Conservation (phyloP, 2,329 filamentous ascomycete species). For the Hypoxylon sp. region DNA sequence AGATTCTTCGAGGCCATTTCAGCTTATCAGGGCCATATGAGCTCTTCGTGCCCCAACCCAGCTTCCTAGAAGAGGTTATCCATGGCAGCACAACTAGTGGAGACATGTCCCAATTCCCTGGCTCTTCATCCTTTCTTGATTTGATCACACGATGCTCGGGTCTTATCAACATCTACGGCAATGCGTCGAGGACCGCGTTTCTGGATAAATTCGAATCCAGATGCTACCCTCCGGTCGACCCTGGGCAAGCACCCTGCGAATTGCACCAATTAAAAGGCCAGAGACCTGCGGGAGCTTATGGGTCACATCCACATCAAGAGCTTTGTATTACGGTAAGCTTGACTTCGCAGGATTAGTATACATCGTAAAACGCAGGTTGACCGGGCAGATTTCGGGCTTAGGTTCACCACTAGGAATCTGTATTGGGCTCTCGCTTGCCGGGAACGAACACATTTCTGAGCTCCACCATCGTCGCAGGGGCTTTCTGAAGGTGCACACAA, state of each 20-base stretch:
- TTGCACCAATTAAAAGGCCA: slow-evolving; percentile 24
- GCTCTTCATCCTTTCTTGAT: slow-evolving; percentile 18
- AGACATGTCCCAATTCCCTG: slow-evolving; percentile 29
- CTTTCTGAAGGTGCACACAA: background rate
- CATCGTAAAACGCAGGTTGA: slow-evolving; percentile 9
- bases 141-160: slow-evolving; percentile 34
- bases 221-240: slow-evolving; percentile 25
- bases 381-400: slow-evolving; percentile 9
- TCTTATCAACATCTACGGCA: slow-evolving; percentile 22
- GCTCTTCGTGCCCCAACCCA: slow-evolving; percentile 20
- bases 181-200: slow-evolving; percentile 25
- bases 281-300: background rate
- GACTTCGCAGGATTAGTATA: slow-evolving; percentile 4
- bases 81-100: slow-evolving; percentile 18
- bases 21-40: slow-evolving; percentile 36
- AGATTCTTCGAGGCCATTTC: slow-evolving; percentile 26
- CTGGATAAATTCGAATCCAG: slow-evolving; percentile 38
- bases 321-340: slow-evolving; percentile 4
- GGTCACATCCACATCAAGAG: background rate
- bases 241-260: slow-evolving; percentile 10
- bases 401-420: slow-evolving; percentile 1
- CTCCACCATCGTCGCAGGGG: slow-evolving; percentile 7
- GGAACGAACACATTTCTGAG: background rate
- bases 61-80: slow-evolving; percentile 38
- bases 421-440: slow-evolving; percentile 6